Evolutionary conservation across 1,284 basidiomycete species (phyloP), one percentile per base, ranked within the genome.

Genomic region (Sporisorium iseilematis-ciliati): DNA sequence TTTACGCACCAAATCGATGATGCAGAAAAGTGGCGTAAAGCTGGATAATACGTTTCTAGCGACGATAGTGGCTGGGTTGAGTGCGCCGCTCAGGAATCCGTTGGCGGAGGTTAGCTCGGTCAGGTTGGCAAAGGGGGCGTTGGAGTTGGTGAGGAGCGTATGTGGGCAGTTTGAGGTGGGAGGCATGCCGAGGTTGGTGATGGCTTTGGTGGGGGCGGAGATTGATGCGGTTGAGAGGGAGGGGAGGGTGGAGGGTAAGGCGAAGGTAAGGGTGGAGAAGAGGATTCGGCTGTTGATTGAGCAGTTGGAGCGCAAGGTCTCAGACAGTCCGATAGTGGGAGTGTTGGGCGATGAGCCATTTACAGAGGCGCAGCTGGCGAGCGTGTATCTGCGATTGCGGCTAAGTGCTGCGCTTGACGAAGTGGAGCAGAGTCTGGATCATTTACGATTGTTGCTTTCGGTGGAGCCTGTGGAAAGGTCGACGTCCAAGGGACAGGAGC

Each of bases 21-120:
- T 76, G 74, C 59, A 68, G 4, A 46, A 43, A 2, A n/a, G 65
- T 31, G 23, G 23, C 25, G 23, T 76, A 4, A 6, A 33, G 0
- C 43, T 65, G 4, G 74, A 76, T 23, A 65, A 76, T n/a, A 68
- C 29, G 1, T 62, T 68, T n/a, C 51, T 76, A 2, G 58, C 74
- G 2, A 63, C 74, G 25, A 20, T 72, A n/a, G 51, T 76, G 1
- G 20, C 31, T 8, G 65, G 61, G 0, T 55, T 76, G 4, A 48
- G 68, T 25, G 64, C 74, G 1, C 74, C 74, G 0, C 29, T 76
- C 25, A 68, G 74, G 48, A 49, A 33, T 11, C 65, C 61, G 4
- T 18, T 57, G 5, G 50, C 49, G 2, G 14, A 21, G 3, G 11
- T 21, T 4, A 42, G 50, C 33, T 57, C 71, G 26, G 23, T 23